A percentile compares a stretch with the other conserved stretches of the same genome.
Conservation (phyloP, 2,329 filamentous ascomycete genomes). For the Dothidotthia symphoricarpi region DNA sequence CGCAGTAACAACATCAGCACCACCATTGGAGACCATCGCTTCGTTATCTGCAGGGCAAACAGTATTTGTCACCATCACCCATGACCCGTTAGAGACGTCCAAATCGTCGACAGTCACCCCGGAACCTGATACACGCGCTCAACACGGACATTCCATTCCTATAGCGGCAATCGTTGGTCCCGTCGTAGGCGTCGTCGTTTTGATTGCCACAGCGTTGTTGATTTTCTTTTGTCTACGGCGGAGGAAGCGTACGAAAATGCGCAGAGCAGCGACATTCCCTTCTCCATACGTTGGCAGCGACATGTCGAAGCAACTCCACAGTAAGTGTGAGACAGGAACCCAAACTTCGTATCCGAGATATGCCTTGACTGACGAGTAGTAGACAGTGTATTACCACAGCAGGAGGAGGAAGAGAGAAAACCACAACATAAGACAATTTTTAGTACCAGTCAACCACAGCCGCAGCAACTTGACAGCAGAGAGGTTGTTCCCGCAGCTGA, state of each 20-base stretch:
- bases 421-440: neutral
- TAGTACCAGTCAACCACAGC: slow-evolving; percentile 10
- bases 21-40: too few relatives aligned
- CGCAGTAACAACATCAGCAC: too few relatives aligned
- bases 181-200: slow-evolving; percentile 17
- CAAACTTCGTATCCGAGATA: too few relatives aligned
- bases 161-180: slow-evolving; percentile 25
- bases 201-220: slow-evolving; percentile 9
- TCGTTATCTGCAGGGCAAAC: too few relatives aligned
- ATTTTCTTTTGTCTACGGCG: slow-evolving; percentile 14
- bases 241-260: slow-evolving; percentile 16
- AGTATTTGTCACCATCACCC: slow-evolving; percentile 4
- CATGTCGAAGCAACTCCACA: slow-evolving; percentile 24
- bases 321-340: slow-evolving; percentile 10
- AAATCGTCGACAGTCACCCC: slow-evolving; percentile 2
- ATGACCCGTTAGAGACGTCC: neutral
- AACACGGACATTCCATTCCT: slow-evolving; percentile 1
- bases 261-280: slow-evolving; percentile 22
- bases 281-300: slow-evolving; percentile 23
- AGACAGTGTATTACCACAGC: too few relatives aligned
- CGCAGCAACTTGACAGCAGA: slow-evolving; percentile 17
- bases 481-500: slow-evolving; percentile 13
- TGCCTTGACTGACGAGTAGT: too few relatives aligned
- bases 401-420: too few relatives aligned
- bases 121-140: neutral